phyloP scores from a whole-genome alignment of 1,139 yeast genomes.

The Kluyveromyces sp. region DNA sequence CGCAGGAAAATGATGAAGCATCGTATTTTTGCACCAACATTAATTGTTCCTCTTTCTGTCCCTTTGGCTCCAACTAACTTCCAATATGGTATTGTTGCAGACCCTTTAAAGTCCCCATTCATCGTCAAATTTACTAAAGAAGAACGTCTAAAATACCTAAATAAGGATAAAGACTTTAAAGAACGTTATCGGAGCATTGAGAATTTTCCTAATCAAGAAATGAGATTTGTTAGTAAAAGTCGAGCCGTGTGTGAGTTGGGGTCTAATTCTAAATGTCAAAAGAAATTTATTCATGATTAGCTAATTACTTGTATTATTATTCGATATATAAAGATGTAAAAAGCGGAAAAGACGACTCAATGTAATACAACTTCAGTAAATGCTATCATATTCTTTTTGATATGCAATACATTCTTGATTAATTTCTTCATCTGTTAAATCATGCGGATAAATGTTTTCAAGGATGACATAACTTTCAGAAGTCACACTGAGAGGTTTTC shows the following conservation, averaged over 20 bases:
- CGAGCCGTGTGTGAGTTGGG: conserved; percentile 8
- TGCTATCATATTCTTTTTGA: conserved; percentile 1
- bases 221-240: neutral
- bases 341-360: too few species aligned
- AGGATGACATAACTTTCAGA: neutral
- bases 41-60: conserved; percentile 14
- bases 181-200: conserved; percentile 11
- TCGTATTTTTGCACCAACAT: conserved; percentile 19
- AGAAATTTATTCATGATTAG: neutral
- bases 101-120: conserved; percentile 25
- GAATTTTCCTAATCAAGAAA: conserved; percentile 17
- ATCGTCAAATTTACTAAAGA: conserved; percentile 15
- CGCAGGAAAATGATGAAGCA: conserved; percentile 15
- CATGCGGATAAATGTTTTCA: neutral
- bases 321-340: too few species aligned
- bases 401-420: neutral
- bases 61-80: conserved; percentile 5
- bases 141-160: conserved; percentile 20
- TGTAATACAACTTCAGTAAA: neutral
- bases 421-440: neutral
- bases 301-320: neutral
- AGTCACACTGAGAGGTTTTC: neutral
- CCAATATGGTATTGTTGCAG: conserved; percentile 24
- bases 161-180: conserved; percentile 8
- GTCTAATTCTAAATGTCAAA: neutral